Evolutionary conservation across 192 early-diverging fungal genomes (phyloP).

Genomic region (Entomortierella beljakovae): DNA sequence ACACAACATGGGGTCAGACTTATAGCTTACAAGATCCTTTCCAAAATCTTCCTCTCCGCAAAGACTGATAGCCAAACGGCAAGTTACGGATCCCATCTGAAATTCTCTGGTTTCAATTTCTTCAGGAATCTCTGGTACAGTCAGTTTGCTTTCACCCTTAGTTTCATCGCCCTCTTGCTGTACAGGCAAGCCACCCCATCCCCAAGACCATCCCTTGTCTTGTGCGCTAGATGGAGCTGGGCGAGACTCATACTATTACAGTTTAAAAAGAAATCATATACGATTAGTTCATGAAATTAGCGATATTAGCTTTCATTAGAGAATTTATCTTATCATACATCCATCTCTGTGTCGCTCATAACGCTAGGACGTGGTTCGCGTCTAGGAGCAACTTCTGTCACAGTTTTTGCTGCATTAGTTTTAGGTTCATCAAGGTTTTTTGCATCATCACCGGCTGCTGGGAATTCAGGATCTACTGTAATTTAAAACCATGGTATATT

Average conservation of each 20-base stretch:
- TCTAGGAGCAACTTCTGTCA: slow-evolving; percentile 15
- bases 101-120: slow-evolving; percentile 54
- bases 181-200: slow-evolving; percentile 77
- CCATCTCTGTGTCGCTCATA: slow-evolving; percentile 73
- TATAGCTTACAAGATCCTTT: slow-evolving; percentile 49
- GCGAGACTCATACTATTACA: slow-evolving; percentile 47
- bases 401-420: slow-evolving; percentile 8
- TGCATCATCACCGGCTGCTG: not conserved
- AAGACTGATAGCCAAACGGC: slow-evolving; percentile 67
- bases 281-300: not conserved
- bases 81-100: slow-evolving; percentile 51
- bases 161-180: slow-evolving; percentile 54
- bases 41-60: slow-evolving; percentile 64
- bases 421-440: slow-evolving; percentile 29
- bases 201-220: slow-evolving; percentile 74
- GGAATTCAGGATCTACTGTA: slow-evolving; percentile 18
- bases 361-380: slow-evolving; percentile 43
- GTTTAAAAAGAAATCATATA: no score
- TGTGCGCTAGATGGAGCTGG: slow-evolving; percentile 13
- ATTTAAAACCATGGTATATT: not conserved
- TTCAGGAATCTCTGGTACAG: slow-evolving; percentile 27
- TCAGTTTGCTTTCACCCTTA: slow-evolving; percentile 17
- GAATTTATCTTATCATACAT: slow-evolving; percentile 30
- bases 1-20: no score
- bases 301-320: no score